Evolutionary conservation across 495 filamentous ascomycete genomes (phyloP).

Genomic region (Aspergillus ellipticus): DNA sequence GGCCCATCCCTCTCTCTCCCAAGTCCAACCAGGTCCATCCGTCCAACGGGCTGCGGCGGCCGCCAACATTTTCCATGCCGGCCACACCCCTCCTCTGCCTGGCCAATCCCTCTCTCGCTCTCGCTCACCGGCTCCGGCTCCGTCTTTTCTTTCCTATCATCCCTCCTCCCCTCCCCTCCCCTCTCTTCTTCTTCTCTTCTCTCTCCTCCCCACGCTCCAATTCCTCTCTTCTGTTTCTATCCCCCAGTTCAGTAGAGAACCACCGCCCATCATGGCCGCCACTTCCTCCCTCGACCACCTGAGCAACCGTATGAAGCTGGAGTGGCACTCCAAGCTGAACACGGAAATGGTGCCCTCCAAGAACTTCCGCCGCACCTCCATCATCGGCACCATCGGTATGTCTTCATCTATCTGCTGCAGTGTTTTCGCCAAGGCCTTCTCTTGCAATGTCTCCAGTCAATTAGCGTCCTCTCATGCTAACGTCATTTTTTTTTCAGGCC

Average conservation of each 20-base stretch:
- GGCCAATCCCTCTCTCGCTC: conserved; percentile 3
- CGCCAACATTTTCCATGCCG: conserved; percentile 41
- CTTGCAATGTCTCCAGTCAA: neutral
- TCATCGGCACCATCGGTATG: conserved; percentile 96
- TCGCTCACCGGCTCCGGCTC: conserved; percentile 18
- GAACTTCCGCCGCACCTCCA: conserved; percentile 92
- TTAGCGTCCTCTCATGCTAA: conserved; percentile 9
- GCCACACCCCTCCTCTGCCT: conserved; percentile 17
- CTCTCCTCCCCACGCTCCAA: conserved; percentile 14
- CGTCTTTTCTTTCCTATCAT: conserved; percentile 19
- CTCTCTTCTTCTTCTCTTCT: conserved; percentile 18
- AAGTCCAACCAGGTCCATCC: neutral
- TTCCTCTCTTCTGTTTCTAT: conserved; percentile 15
- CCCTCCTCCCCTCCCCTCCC: conserved; percentile 19
- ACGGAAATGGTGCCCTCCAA: conserved; percentile 75
- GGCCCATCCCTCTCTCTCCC: neutral
- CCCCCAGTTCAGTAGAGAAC: conserved; percentile 11
- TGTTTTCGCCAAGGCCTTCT: neutral
- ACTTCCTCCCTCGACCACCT: conserved; percentile 73
- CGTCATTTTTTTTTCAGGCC: conserved; percentile 45
- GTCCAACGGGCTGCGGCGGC: conserved; percentile 24
- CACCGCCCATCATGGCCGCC: conserved; percentile 41
- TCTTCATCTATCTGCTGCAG: neutral
- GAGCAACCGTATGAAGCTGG: conserved; percentile 74
- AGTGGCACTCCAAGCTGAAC: conserved; percentile 83